Conservation (phyloP, 129 eudicot genomes). For the Cynara cardunculus region DNA sequence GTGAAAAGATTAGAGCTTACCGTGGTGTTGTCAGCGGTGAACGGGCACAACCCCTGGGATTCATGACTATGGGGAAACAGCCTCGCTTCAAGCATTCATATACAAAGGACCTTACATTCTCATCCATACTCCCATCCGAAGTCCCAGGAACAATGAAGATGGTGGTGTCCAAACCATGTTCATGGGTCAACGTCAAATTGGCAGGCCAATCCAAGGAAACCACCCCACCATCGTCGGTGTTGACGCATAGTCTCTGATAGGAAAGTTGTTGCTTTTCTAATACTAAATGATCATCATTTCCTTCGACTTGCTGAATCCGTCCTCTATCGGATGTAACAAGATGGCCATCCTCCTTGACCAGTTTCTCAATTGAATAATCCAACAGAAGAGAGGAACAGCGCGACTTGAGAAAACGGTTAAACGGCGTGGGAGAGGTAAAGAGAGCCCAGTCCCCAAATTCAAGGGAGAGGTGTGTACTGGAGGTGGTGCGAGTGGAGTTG, state of each 20-base stretch:
- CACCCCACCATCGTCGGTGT: slow-evolving; percentile 81
- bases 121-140: slow-evolving; percentile 66
- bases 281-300: neutral
- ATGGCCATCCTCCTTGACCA: slow-evolving; percentile 50
- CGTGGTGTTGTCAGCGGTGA: slow-evolving; percentile 85
- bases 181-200: slow-evolving; percentile 52
- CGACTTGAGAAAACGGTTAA: slow-evolving; percentile 64
- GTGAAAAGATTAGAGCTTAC: slow-evolving; percentile 25
- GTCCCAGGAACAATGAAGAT: slow-evolving; percentile 67
- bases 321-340: slow-evolving; percentile 45
- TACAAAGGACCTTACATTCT: slow-evolving; percentile 47
- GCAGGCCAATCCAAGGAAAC: slow-evolving; percentile 88
- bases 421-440: slow-evolving; percentile 76
- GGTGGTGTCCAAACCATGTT: slow-evolving; percentile 65
- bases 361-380: slow-evolving; percentile 38
- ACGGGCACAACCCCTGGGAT: slow-evolving; percentile 85
- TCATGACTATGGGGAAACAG: slow-evolving; percentile 80
- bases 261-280: slow-evolving; percentile 25
- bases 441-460: slow-evolving; percentile 63
- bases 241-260: slow-evolving; percentile 81
- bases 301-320: slow-evolving; percentile 24
- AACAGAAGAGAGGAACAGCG: slow-evolving; percentile 61
- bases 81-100: slow-evolving; percentile 65
- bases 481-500: slow-evolving; percentile 16
- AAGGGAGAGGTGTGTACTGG: neutral